phyloP scores from a whole-genome alignment of 495 filamentous ascomycete species.

The Neurospora pannonica region DNA sequence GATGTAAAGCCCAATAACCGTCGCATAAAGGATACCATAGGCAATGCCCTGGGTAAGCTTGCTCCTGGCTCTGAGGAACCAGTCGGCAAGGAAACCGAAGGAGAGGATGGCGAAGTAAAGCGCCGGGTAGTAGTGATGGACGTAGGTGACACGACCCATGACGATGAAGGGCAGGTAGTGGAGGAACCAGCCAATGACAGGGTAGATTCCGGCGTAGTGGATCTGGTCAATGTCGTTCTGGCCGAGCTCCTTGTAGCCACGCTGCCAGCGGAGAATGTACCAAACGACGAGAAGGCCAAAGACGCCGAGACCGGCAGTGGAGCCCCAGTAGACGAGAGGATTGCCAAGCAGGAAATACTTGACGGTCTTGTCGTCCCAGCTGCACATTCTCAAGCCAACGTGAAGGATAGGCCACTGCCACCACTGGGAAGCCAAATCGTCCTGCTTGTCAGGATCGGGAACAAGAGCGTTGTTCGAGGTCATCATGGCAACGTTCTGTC shows the following conservation, averaged over 20 bases:
- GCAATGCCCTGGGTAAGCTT: conserved; percentile 50
- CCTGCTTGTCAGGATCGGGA: conserved; percentile 97
- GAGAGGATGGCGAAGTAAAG: conserved; percentile 92
- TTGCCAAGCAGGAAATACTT: conserved; percentile 99
- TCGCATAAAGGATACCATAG: conserved; percentile 62
- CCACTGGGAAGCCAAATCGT: conserved; percentile 90
- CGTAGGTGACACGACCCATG: conserved; percentile 98
- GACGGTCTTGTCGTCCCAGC: conserved; percentile 90
- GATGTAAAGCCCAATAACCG: conserved; percentile 70
- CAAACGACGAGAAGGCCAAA: conserved; percentile 65
- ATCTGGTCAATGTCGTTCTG: conserved; percentile 78
- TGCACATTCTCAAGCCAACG: conserved; percentile 95
- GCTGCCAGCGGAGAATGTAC: conserved; percentile 93
- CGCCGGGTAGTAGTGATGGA: conserved; percentile 99
- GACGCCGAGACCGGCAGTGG: conserved; percentile 63
- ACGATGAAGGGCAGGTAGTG: conserved; percentile 93
- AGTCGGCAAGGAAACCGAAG: conserved; percentile 83
- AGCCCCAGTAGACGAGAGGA: conserved; percentile 92
- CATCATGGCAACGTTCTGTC: conserved; percentile 94
- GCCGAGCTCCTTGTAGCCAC: conserved; percentile 79
- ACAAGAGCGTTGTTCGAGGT: conserved; percentile 98
- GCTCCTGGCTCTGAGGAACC: conserved; percentile 54
- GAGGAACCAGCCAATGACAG: conserved; percentile 85
- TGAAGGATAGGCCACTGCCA: conserved; percentile 98
- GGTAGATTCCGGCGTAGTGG: conserved; percentile 88